Evolutionary conservation across 2,329 filamentous ascomycete genomes (phyloP), one percentile per base, ranked within the genome.

Genomic region (Diaporthe citri): DNA sequence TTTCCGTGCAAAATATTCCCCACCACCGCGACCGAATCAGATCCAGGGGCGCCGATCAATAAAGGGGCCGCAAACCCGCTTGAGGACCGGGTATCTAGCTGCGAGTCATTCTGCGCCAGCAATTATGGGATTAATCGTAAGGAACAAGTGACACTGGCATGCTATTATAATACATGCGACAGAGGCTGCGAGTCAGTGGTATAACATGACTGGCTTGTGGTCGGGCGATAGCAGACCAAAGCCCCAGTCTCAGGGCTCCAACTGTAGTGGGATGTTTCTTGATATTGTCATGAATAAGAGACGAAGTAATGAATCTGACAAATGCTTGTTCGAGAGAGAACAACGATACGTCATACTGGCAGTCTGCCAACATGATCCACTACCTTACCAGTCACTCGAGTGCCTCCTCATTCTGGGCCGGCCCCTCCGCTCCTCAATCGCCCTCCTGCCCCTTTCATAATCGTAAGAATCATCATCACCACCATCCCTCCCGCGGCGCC

Each of bases 321-420:
- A 3, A 15, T 31, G 52, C 20, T 34, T 2, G 6, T 34, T 13
- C 17, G 5, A 15, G 1, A n/a, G 8, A 22, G 31, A 10, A 3
- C 41, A 13, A 39, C 4, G 31, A 3, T 34, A 51, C n/a, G 17
- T 51, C n/a, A 52, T 52, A 25, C 34, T 46, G 17, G 15, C 64
- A 28, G 15, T 17, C 20, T 46, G 20, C 4, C 43, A 15, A 46
- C 20, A 52, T 20, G 15, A 13, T 15, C 12, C 4, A 8, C 3
- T 17, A 5, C 25, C 52, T 59, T 36, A 76, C 75, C 75, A 76
- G 22, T 76, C 73, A 56, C 75, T 76, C 56, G 75, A 76, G 22
- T 74, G 67, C 46, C 75, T 62, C 62, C 75, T 74, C 55, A 70
- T 46, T 62, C 69, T 66, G 4, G 75, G 75, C 28, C 75, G 55